Evolutionary conservation across 371 early-diverging fungal species (phyloP), one percentile per base, ranked within the genome.

Genomic region (Cokeromyces recurvatus): DNA sequence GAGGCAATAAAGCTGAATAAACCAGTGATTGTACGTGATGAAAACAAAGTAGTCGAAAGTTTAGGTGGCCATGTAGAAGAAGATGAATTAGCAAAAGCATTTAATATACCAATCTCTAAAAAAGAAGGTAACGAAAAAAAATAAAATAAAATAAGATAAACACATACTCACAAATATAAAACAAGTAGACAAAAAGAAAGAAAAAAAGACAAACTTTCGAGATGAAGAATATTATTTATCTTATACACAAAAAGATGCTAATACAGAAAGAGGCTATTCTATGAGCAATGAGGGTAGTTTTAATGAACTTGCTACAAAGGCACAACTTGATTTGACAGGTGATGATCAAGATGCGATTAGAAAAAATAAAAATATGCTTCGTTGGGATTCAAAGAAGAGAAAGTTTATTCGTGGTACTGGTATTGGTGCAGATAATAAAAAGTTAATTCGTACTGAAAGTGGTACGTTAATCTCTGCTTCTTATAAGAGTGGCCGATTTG

Each of bases 321-420:
- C 92, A 0, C 78, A 83, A 3, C 52, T 96, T 37, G 91, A 94
- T 48, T 45, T 95, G 39, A 78, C 81, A 43, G 90, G 87, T 34
- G 97, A 96, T 54, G 96, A 94, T 44, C 78, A 81, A 25, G 87
- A 85, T 20, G 64, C 77, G 7, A 72, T 76, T 54, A 59, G 60
- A 19, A 64, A 73, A 44, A 51, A 44, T 22, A 77, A 71, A 44
- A 85, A 77, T 39, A 71, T 70, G 23, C 54, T 95, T 34, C 79
- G 86, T 34, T 98, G 98, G 98, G 97, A 98, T 61, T 72, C 84
- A 38, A 92, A 87, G 62, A 95, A 96, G 82, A 91, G 90, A 68
- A 87, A 85, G 61, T 96, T 94, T 77, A 83, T 90, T 37, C 63
- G 81, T 20, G 86, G 87, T 16, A 72, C 78, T 3, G 89, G 89